Evolutionary conservation across 306 rosid genomes (phyloP).

Genomic region (Nissolia schottii): DNA sequence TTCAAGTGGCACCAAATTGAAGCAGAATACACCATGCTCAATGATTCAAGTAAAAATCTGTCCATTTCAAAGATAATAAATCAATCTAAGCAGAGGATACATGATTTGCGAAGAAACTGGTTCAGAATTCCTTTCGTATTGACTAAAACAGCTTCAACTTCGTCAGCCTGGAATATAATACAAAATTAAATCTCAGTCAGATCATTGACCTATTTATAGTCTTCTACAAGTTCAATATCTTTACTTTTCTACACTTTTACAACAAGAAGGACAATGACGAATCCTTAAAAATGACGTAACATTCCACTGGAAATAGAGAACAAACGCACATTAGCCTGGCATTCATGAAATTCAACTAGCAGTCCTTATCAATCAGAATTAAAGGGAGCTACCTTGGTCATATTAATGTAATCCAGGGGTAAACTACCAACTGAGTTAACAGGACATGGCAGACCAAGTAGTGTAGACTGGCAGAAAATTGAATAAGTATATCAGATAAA

Average conservation of each 20-base stretch:
- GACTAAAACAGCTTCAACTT: conserved; percentile 83
- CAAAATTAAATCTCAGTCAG: conserved; percentile 19
- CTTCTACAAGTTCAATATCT: background rate
- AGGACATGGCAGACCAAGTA: conserved; percentile 82
- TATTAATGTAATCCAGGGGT: conserved; percentile 65
- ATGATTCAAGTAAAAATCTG: conserved; percentile 12
- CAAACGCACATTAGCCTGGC: background rate
- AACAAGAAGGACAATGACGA: background rate
- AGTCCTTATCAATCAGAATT: conserved; percentile 16
- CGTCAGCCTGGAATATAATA: conserved; percentile 53
- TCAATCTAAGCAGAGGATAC: conserved; percentile 50
- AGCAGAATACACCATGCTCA: background rate
- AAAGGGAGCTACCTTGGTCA: conserved; percentile 55
- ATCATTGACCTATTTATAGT: conserved; percentile 9
- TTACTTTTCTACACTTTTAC: conserved; percentile 7
- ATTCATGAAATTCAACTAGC: background rate
- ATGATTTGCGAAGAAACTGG: conserved; percentile 74
- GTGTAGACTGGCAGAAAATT: conserved; percentile 66
- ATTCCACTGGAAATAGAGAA: conserved; percentile 3
- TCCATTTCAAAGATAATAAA: background rate
- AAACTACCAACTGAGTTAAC: conserved; percentile 86
- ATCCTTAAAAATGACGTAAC: background rate
- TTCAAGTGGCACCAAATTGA: background rate
- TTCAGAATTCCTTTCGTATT: conserved; percentile 71
- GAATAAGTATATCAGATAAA: conserved; percentile 31